Percentiles rank a stretch among this genome's conserved stretches.
phyloP scores from a whole-genome alignment of 2,329 filamentous ascomycete species.

The Keithomyces neogunnii region DNA sequence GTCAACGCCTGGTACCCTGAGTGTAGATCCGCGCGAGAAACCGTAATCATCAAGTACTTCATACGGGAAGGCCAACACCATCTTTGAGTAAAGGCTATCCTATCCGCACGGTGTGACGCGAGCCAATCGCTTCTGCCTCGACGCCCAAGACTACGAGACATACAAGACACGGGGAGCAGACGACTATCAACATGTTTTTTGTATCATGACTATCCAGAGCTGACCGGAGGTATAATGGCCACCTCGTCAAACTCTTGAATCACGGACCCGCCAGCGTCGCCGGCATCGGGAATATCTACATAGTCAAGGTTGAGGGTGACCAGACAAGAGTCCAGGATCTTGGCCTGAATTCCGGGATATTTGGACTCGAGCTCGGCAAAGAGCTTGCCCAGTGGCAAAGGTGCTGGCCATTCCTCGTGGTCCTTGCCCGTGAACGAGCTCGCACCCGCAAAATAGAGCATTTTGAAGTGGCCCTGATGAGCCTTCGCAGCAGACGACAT shows the following conservation, averaged over 20 bases:
- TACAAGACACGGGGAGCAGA: neutral
- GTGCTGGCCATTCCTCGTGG: slow-evolving; percentile 57
- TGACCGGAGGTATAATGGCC: slow-evolving; percentile 80
- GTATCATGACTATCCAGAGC: slow-evolving; percentile 54
- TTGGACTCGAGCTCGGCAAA: slow-evolving; percentile 59
- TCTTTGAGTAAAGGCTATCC: too few relatives aligned
- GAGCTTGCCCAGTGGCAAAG: slow-evolving; percentile 52
- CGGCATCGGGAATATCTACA: slow-evolving; percentile 54
- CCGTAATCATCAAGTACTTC: too few relatives aligned
- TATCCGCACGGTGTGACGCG: too few relatives aligned
- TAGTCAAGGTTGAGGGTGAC: slow-evolving; percentile 78
- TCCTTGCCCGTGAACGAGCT: slow-evolving; percentile 62
- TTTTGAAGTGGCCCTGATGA: slow-evolving; percentile 59
- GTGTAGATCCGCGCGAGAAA: too few relatives aligned
- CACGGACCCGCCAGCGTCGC: slow-evolving; percentile 30
- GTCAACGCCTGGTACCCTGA: too few relatives aligned
- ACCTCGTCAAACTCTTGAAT: slow-evolving; percentile 74
- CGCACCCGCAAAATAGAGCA: slow-evolving; percentile 77
- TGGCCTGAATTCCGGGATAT: slow-evolving; percentile 61
- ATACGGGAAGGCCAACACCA: too few relatives aligned
- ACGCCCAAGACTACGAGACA: slow-evolving; percentile 1
- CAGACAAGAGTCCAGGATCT: slow-evolving; percentile 63
- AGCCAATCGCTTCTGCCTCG: neutral
- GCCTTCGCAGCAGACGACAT: slow-evolving; percentile 35
- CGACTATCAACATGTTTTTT: neutral